A percentile compares a stretch with the other conserved stretches of the same genome.
phyloP scores from a whole-genome alignment of 2,329 filamentous ascomycete genomes.

The Blumeriella jaapii region DNA sequence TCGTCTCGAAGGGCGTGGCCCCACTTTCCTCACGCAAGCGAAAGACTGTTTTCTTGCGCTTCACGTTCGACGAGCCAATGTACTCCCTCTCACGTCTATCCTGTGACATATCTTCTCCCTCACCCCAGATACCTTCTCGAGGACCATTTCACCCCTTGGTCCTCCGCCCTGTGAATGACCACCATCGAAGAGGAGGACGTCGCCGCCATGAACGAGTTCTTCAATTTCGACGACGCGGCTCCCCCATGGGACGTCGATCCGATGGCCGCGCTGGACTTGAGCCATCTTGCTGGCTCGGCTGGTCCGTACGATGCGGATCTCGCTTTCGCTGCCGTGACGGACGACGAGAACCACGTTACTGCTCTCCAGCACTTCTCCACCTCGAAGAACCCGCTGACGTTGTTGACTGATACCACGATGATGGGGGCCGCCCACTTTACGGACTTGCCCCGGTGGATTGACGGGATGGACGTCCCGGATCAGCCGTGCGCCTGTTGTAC shows the following conservation, averaged over 20 bases:
- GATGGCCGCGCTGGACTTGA: constrained; percentile 4
- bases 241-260: constrained; percentile 9
- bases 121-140: constrained; percentile 16
- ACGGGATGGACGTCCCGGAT: constrained; percentile 21
- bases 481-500: constrained; percentile 41
- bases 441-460: constrained; percentile 27
- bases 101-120: no score
- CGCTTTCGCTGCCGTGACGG: constrained; percentile 42
- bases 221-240: constrained; percentile 47
- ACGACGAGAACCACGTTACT: constrained; percentile 48
- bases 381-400: constrained; percentile 27
- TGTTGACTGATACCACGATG: constrained; percentile 26
- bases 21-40: no score
- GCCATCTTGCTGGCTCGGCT: constrained; percentile 1
- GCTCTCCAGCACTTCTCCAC: constrained; percentile 46
- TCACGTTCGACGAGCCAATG: no score
- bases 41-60: no score
- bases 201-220: constrained; percentile 44
- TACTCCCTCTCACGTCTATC: no score
- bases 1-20: no score
- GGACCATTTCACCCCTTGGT: constrained; percentile 5
- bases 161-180: constrained; percentile 26
- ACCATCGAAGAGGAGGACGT: constrained; percentile 29
- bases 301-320: constrained; percentile 35
- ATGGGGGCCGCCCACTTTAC: constrained; percentile 34